Evolutionary conservation across 768 basidiomycete genomes (phyloP).

Genomic region (Cystobasidium tubakii): DNA sequence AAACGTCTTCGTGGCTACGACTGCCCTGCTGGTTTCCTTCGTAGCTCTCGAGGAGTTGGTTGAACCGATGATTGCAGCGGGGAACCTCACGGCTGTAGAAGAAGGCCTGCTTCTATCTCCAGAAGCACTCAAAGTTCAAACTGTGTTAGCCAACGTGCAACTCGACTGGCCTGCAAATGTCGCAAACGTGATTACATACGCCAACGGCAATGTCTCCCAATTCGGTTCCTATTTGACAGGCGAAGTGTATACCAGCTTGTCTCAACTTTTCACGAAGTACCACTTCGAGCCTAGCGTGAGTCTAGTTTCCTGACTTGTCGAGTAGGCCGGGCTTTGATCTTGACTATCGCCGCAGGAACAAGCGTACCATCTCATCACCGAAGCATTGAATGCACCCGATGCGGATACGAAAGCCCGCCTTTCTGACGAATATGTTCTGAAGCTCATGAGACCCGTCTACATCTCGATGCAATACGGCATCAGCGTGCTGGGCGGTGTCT

Average conservation of each 20-base stretch:
- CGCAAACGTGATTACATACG: background rate
- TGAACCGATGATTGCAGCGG: background rate
- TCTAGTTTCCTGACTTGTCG: background rate
- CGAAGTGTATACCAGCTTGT: background rate
- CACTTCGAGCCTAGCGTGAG: background rate
- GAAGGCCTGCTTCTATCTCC: background rate
- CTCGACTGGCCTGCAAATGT: background rate
- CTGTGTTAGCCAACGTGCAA: background rate
- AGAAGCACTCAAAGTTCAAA: background rate
- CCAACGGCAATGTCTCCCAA: background rate
- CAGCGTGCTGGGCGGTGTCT: background rate
- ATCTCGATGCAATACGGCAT: slow-evolving; percentile 5
- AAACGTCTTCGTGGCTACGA: background rate
- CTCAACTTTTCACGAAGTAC: slow-evolving; percentile 1
- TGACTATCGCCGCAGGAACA: background rate
- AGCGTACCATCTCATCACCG: background rate
- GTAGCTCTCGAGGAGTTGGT: background rate
- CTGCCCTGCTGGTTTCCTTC: background rate
- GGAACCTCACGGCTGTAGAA: background rate
- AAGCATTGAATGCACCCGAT: background rate
- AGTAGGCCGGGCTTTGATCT: background rate
- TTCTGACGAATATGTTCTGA: background rate
- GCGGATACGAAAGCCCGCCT: too few relatives aligned
- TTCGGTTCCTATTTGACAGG: background rate
- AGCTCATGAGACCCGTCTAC: background rate